A percentile compares a stretch with the other conserved stretches of the same genome.
Evolutionary conservation across 2,329 filamentous ascomycete species (phyloP).

Genomic region (Geosmithia putterillii): DNA sequence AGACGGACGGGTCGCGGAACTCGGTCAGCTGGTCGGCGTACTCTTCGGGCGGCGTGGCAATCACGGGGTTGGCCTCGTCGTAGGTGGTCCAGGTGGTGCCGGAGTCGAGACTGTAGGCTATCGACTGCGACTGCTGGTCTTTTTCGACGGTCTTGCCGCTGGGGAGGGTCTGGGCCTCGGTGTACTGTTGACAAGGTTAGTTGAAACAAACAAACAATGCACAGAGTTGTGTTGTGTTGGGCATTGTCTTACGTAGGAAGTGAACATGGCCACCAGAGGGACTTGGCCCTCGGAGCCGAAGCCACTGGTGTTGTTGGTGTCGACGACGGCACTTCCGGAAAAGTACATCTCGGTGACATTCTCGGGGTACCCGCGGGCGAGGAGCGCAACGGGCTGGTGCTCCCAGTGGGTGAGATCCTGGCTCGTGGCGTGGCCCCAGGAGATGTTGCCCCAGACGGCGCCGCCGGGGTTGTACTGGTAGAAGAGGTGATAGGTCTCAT

Average conservation of each 20-base stretch:
- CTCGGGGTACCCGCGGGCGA: neutral
- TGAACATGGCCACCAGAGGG: constrained; percentile 1
- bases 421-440: constrained; percentile 4
- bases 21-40: neutral
- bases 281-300: neutral
- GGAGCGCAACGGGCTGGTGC: constrained; percentile 1
- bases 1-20: constrained; percentile 3
- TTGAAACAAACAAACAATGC: neutral
- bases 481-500: constrained; percentile 2
- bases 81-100: constrained; percentile 3
- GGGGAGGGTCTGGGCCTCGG: constrained; percentile 1
- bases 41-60: neutral
- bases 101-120: constrained; percentile 3
- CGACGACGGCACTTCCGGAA: constrained; percentile 2
- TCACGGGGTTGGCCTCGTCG: constrained; percentile 2
- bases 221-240: neutral
- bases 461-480: constrained; percentile 4
- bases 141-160: neutral
- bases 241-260: constrained; percentile 2
- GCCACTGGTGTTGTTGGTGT: constrained; percentile 2
- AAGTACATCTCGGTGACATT: constrained; percentile 3
- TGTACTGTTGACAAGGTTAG: neutral
- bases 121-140: constrained; percentile 2
- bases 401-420: constrained; percentile 3
- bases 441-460: constrained; percentile 1